Conservation (phyloP, 2,329 filamentous ascomycete species). For the Fusarium sp. region DNA sequence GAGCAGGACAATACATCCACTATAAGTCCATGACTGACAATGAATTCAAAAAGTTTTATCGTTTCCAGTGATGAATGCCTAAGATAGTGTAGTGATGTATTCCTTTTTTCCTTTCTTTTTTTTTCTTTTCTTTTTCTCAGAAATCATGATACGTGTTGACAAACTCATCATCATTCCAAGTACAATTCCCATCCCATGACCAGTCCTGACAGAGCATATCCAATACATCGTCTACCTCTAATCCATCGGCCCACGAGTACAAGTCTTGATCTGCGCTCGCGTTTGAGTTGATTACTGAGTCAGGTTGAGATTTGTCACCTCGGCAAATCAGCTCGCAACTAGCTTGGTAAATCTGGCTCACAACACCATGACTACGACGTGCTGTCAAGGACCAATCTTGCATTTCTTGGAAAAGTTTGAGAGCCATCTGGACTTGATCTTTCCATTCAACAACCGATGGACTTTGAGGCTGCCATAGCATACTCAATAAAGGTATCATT, state of each 20-base stretch:
- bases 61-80: too few species aligned
- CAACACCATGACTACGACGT: neutral
- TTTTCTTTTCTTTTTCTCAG: too few species aligned
- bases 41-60: too few species aligned
- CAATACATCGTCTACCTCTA: slow-evolving; percentile 8
- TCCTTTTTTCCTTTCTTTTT: too few species aligned
- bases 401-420: slow-evolving; percentile 2
- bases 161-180: too few species aligned
- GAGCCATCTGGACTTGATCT: neutral
- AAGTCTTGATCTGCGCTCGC: neutral
- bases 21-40: too few species aligned
- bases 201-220: slow-evolving; percentile 8
- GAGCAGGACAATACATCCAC: too few species aligned
- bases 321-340: neutral
- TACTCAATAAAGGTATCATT: slow-evolving; percentile 4
- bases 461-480: slow-evolving; percentile 1
- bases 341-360: slow-evolving; percentile 2
- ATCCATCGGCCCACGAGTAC: neutral
- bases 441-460: neutral
- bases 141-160: too few species aligned
- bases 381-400: slow-evolving; percentile 2
- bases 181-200: too few species aligned
- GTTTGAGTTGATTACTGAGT: neutral
- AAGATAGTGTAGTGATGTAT: too few species aligned
- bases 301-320: neutral